Evolutionary conservation across 495 filamentous ascomycete species (phyloP).

Genomic region (Hypoxylon perforatum): DNA sequence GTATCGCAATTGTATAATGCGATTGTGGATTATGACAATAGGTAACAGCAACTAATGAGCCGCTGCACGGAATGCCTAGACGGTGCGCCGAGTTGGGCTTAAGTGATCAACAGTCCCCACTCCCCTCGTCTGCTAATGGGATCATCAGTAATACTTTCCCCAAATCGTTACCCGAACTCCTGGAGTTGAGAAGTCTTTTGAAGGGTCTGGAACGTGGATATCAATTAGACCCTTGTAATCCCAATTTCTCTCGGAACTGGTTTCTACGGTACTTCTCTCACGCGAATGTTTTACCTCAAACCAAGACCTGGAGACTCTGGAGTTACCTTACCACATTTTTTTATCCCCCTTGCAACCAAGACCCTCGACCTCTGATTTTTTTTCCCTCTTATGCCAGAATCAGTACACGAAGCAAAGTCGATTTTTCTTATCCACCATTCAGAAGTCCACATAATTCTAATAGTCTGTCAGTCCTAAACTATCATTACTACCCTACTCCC

Average conservation of each 20-base stretch:
- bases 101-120: slow-evolving; percentile 38
- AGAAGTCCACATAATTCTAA: too few relatives aligned
- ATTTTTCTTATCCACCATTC: background rate
- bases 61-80: slow-evolving; percentile 30
- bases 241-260: slow-evolving; percentile 41
- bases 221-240: slow-evolving; percentile 42
- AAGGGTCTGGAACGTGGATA: slow-evolving; percentile 41
- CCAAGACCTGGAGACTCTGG: slow-evolving; percentile 7
- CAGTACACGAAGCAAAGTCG: too few relatives aligned
- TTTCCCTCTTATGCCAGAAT: too few relatives aligned
- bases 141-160: slow-evolving; percentile 42
- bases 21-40: too few relatives aligned
- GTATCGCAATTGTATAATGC: slow-evolving; percentile 5
- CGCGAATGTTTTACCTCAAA: slow-evolving; percentile 42
- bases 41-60: background rate
- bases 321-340: background rate
- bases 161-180: slow-evolving; percentile 41
- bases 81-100: slow-evolving; percentile 33
- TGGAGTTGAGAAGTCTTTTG: slow-evolving; percentile 32
- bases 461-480: too few relatives aligned
- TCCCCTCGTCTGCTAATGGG: slow-evolving; percentile 25
- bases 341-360: background rate
- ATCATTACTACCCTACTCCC: background rate
- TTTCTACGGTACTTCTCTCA: slow-evolving; percentile 41
- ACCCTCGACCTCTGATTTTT: too few relatives aligned